Evolutionary conservation across 805 yeast genomes (phyloP).

Genomic region (Huiozyma naganishii): DNA sequence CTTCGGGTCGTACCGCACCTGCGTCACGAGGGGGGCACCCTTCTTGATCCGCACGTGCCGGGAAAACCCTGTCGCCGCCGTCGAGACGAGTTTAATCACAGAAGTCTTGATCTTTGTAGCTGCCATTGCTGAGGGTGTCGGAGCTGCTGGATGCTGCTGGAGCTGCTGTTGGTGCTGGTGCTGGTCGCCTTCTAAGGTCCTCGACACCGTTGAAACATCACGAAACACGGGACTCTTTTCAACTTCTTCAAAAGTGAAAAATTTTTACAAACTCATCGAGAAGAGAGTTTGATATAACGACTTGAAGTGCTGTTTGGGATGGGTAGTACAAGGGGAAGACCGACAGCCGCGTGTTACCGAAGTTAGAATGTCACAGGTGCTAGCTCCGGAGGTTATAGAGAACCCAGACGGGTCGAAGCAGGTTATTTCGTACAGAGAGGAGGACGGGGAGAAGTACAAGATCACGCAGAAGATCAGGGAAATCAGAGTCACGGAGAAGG

Average conservation of each 20-base stretch:
- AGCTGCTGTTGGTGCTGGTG: too few species aligned
- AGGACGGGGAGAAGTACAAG: slow-evolving; percentile 76
- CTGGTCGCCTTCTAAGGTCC: neutral
- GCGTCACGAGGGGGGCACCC: slow-evolving; percentile 66
- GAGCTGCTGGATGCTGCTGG: neutral
- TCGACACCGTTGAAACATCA: neutral
- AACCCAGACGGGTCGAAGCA: slow-evolving; percentile 88
- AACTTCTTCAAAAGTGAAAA: neutral
- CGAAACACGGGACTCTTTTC: neutral
- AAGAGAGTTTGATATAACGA: too few species aligned
- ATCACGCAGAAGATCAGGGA: slow-evolving; percentile 78
- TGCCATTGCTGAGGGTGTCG: slow-evolving; percentile 16
- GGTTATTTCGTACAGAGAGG: slow-evolving; percentile 62
- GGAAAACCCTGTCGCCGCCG: slow-evolving; percentile 83
- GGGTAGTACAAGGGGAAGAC: too few species aligned
- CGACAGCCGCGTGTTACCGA: too few species aligned
- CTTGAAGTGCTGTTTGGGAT: too few species aligned
- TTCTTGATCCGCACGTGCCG: slow-evolving; percentile 75
- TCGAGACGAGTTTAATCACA: slow-evolving; percentile 73
- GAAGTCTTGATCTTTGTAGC: slow-evolving; percentile 69
- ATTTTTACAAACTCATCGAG: neutral
- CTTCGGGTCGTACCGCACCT: slow-evolving; percentile 77
- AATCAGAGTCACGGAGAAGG: slow-evolving; percentile 66
- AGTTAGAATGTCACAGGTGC: slow-evolving; percentile 46
- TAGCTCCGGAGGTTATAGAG: slow-evolving; percentile 60